Conservation (phyloP, 1,139 yeast genomes). For the Scheffersomyces lignicola region DNA sequence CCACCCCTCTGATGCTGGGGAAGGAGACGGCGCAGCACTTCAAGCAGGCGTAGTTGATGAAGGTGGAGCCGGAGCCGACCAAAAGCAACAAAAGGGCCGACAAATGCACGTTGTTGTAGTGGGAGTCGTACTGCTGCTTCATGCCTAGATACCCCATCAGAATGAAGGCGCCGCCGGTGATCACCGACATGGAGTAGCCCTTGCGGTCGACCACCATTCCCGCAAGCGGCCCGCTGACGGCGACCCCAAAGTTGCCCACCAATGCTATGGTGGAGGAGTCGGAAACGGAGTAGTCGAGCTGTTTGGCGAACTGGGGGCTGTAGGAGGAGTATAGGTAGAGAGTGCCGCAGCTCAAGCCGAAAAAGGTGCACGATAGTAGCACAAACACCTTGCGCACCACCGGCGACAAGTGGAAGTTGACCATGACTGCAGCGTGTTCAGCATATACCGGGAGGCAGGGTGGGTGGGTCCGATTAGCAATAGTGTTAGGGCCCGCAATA, state of each 20-base stretch:
- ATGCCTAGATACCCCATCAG: constrained; percentile 47
- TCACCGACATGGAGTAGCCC: constrained; percentile 48
- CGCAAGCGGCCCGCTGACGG: constrained; percentile 57
- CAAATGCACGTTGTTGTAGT: constrained; percentile 27
- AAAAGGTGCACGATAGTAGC: constrained; percentile 46
- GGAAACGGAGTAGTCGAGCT: constrained; percentile 52
- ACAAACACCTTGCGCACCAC: constrained; percentile 33
- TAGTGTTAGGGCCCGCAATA: too few species aligned
- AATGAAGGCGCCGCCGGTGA: constrained; percentile 45
- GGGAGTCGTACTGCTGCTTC: constrained; percentile 43
- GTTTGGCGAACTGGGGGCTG: constrained; percentile 62
- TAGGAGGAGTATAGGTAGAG: constrained; percentile 60
- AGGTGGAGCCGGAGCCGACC: constrained; percentile 58
- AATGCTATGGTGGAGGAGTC: constrained; percentile 58
- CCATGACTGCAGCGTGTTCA: too few species aligned
- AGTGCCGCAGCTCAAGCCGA: constrained; percentile 61
- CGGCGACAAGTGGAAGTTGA: too few species aligned
- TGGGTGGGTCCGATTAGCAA: too few species aligned
- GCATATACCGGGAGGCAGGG: too few species aligned
- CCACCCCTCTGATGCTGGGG: constrained; percentile 58
- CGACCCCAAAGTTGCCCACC: constrained; percentile 60
- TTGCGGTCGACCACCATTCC: constrained; percentile 57
- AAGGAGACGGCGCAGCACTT: constrained; percentile 60
- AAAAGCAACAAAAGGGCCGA: constrained; percentile 40
- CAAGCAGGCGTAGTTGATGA: constrained; percentile 51